These are phyloP conservation scores for Ogataea minuta DNA, from an alignment of 805 yeast genomes.

Conservation along the genomic window DNA sequence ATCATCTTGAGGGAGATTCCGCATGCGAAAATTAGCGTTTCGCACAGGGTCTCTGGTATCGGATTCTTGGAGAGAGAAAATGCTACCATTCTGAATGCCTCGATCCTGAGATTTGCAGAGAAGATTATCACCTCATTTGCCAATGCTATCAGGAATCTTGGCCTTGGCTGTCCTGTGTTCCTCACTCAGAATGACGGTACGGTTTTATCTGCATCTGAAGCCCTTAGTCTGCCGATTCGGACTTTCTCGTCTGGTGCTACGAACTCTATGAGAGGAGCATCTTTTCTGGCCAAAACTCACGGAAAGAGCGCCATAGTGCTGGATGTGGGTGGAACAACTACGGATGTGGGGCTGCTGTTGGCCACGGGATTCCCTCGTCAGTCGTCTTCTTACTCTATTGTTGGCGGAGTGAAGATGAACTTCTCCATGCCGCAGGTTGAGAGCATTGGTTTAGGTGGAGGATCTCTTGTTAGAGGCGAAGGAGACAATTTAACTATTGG, in stretches of 20 bases:
- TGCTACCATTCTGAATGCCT: slow-evolving; percentile 46
- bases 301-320: slow-evolving; percentile 40
- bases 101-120: slow-evolving; percentile 42
- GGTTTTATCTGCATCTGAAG: slow-evolving; percentile 39
- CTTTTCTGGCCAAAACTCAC: slow-evolving; percentile 37
- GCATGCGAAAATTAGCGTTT: slow-evolving; percentile 35
- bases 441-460: slow-evolving; percentile 51
- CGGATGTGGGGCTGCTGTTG: slow-evolving; percentile 47
- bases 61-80: slow-evolving; percentile 48
- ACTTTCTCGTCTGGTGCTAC: slow-evolving; percentile 52
- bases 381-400: slow-evolving; percentile 40
- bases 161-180: slow-evolving; percentile 39
- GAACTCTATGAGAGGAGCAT: slow-evolving; percentile 47
- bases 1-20: slow-evolving; percentile 36
- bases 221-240: slow-evolving; percentile 40
- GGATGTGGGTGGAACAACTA: slow-evolving; percentile 52
- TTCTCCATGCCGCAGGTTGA: slow-evolving; percentile 52
- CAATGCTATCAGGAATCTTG: slow-evolving; percentile 36
- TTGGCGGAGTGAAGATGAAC: slow-evolving; percentile 50
- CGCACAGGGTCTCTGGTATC: slow-evolving; percentile 42
- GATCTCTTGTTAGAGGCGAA: slow-evolving; percentile 40
- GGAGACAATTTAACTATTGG: slow-evolving; percentile 35
- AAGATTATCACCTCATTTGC: slow-evolving; percentile 40
- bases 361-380: slow-evolving; percentile 49
- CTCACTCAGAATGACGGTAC: slow-evolving; percentile 51